Conservation (phyloP, 305 asterid genomes). For the Fraxinus sp. region DNA sequence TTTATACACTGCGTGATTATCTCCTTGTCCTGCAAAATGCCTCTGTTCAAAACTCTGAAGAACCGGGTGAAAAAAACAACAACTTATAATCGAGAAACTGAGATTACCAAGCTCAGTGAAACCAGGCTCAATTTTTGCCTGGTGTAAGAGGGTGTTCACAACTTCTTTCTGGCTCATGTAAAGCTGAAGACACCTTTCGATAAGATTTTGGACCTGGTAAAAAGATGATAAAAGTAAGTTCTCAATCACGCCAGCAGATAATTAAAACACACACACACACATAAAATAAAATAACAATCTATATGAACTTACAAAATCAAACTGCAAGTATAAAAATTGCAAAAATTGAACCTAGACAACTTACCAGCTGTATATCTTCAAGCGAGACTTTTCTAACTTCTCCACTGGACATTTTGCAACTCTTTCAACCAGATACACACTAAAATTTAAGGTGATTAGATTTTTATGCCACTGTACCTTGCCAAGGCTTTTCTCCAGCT, state of each 20-base stretch:
- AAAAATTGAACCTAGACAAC: neutral
- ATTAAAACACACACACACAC: neutral
- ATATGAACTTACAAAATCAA: neutral
- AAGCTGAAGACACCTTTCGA: slow-evolving; percentile 94
- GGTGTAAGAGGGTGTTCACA: slow-evolving; percentile 62
- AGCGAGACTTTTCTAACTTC: slow-evolving; percentile 29
- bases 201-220: slow-evolving; percentile 79
- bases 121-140: slow-evolving; percentile 84
- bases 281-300: neutral
- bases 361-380: slow-evolving; percentile 44
- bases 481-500: neutral
- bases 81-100: slow-evolving; percentile 5
- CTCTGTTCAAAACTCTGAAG: neutral
- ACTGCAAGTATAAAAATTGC: neutral
- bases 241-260: neutral
- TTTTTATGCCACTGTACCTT: neutral
- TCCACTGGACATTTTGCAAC: slow-evolving; percentile 29
- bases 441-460: neutral
- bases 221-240: slow-evolving; percentile 1
- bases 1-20: neutral
- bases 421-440: neutral
- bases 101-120: slow-evolving; percentile 82
- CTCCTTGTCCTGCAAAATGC: neutral
- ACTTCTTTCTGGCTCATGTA: slow-evolving; percentile 86
- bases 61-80: neutral